Percentiles rank a stretch among this genome's conserved stretches.
phyloP scores from a whole-genome alignment of 805 yeast species.

The Scheffersomyces stipitis region DNA sequence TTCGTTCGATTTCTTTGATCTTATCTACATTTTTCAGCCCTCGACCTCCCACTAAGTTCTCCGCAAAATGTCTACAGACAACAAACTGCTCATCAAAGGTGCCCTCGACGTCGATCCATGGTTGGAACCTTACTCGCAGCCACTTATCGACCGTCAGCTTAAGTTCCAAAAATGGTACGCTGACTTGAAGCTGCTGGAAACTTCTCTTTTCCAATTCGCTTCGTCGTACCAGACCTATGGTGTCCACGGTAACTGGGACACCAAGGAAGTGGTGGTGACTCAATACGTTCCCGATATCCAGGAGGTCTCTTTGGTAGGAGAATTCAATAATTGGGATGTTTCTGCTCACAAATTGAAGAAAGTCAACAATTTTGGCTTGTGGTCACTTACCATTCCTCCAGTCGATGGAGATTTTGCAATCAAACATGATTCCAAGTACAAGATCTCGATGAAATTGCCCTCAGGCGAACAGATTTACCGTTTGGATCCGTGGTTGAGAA shows the following conservation, averaged over 20 bases:
- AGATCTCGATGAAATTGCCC: constrained; percentile 62
- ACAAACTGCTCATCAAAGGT: constrained; percentile 50
- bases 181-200: constrained; percentile 56
- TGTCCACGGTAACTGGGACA: constrained; percentile 55
- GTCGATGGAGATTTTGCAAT: constrained; percentile 60
- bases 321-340: constrained; percentile 83
- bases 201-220: constrained; percentile 62
- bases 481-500: constrained; percentile 82
- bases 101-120: constrained; percentile 81
- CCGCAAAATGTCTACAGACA: too few relatives aligned
- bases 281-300: constrained; percentile 93
- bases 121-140: constrained; percentile 75
- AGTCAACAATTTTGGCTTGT: constrained; percentile 67
- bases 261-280: constrained; percentile 58
- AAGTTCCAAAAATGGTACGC: constrained; percentile 64
- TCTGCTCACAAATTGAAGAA: constrained; percentile 52
- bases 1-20: too few relatives aligned
- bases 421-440: constrained; percentile 78
- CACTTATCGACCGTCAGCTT: constrained; percentile 64
- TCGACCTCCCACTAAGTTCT: too few relatives aligned
- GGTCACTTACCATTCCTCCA: constrained; percentile 61
- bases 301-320: constrained; percentile 81
- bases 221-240: constrained; percentile 78
- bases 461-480: constrained; percentile 74
- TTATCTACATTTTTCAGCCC: too few relatives aligned